Base-by-base conservation (phyloP, 2,329 filamentous ascomycete genomes). In the Tolypocladium album region DNA sequence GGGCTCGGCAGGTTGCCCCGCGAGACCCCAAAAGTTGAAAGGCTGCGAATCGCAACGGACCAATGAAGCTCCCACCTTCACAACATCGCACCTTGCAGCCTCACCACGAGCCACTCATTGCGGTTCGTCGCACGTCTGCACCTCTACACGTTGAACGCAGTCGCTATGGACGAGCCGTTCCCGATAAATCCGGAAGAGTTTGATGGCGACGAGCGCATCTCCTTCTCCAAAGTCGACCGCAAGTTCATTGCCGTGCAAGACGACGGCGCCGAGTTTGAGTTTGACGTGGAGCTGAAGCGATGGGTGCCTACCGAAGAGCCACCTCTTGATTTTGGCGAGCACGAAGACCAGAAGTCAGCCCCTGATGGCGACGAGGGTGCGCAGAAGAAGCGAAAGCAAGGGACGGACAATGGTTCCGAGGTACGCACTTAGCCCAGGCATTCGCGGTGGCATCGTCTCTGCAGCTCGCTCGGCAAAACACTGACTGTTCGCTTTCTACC, bases 171-270 rank as follows among this genome's bases (percentile, higher is more conserved):
- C 15, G 52, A 65, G 2, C 61, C 74, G 13, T 84, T 87, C 60
- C 84, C 84, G 27, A 84, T 78, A 22, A 77, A 90, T 60, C 80
- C 82, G 17, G 80, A 83, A 60, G 82, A 88, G 56, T 95, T 96
- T 71, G 86, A 88, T 67, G 77, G 77, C 61, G 92, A 96, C 71
- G 83, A 89, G 36, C 88, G 92, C 66, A 89, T 96, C 69, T 93
- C 90, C 7, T 96, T 88, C 76, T 93, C 90, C n/a, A 89, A 84
- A 70, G 79, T 90, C 62, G 88, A 93, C 74, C 81, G 85, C 69
- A 93, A 91, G 71, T 93, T 88, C 76, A 84, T 94, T 58, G 85
- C 94, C 9, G 92, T 96, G 63, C 88, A 90, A 60, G 89, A 92
- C 56, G 87, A 94, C 70, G 91, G 90, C 58, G 83, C 85, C 62